A percentile compares a stretch with the other conserved stretches of the same genome.
phyloP scores from a whole-genome alignment of 257 asterid genomes.

The Schizonepeta tenuifolia region DNA sequence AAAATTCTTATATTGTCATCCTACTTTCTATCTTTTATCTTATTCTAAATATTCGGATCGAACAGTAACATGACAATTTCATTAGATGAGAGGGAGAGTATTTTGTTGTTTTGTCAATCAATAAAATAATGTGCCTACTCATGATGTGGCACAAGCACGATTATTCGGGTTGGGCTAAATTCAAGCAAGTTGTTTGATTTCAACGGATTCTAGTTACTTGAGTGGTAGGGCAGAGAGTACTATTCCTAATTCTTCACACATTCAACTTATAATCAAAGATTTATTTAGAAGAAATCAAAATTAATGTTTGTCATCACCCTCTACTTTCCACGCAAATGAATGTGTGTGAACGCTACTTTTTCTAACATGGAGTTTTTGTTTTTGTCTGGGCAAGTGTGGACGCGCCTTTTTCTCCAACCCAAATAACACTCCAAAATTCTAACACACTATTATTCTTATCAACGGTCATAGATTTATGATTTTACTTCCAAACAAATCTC shows the following conservation, averaged over 20 bases:
- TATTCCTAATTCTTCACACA: not conserved
- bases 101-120: no score
- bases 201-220: not conserved
- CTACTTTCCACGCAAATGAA: slow-evolving; percentile 17
- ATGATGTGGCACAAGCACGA: no score
- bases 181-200: no score
- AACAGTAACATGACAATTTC: no score
- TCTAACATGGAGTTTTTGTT: not conserved
- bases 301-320: slow-evolving; percentile 4
- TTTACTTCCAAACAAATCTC: not conserved
- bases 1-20: no score
- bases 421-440: slow-evolving; percentile 17
- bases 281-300: not conserved
- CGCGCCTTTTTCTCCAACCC: slow-evolving; percentile 17
- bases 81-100: no score
- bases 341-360: slow-evolving; percentile 34
- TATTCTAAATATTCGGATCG: no score
- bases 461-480: not conserved
- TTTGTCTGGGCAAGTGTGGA: slow-evolving; percentile 28
- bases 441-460: not conserved
- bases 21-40: no score
- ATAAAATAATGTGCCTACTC: no score
- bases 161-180: not conserved
- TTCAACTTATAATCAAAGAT: not conserved
- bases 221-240: not conserved